Evolutionary conservation across 2,329 filamentous ascomycete genomes (phyloP).

Genomic region (Ilyonectria robusta): DNA sequence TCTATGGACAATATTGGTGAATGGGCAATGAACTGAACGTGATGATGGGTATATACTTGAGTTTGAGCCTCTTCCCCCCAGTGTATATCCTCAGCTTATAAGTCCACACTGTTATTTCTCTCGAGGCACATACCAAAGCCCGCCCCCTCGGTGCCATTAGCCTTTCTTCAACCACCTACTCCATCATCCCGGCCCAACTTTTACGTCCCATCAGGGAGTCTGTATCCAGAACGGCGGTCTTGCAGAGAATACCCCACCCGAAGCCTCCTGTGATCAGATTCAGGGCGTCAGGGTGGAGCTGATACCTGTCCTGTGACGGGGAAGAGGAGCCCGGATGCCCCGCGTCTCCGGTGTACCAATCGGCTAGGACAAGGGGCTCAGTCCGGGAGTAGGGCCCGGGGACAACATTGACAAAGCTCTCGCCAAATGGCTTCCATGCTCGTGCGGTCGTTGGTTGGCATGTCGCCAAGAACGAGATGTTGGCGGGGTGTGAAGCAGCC

Average conservation of each 20-base stretch:
- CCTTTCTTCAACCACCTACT: neutral
- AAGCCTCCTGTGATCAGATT: slow-evolving; percentile 11
- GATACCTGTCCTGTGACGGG: slow-evolving; percentile 14
- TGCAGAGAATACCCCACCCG: slow-evolving; percentile 13
- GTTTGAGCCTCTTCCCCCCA: neutral
- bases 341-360: slow-evolving; percentile 1
- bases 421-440: slow-evolving; percentile 18
- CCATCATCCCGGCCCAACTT: neutral
- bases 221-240: slow-evolving; percentile 13
- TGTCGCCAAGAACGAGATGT: neutral
- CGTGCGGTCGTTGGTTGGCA: slow-evolving; percentile 3
- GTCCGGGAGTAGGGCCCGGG: slow-evolving; percentile 5
- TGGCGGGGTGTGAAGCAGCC: neutral
- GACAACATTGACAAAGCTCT: slow-evolving; percentile 11
- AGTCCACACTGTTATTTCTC: neutral
- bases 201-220: slow-evolving; percentile 20
- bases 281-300: neutral
- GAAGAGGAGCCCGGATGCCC: neutral
- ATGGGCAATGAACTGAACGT: no score
- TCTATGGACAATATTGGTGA: neutral
- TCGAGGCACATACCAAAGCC: neutral
- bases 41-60: neutral
- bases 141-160: neutral
- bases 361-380: neutral
- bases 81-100: neutral